These are phyloP conservation scores for Apiotrichum brassicae DNA, from an alignment of 1,284 basidiomycete species.

Conservation along the genomic window DNA sequence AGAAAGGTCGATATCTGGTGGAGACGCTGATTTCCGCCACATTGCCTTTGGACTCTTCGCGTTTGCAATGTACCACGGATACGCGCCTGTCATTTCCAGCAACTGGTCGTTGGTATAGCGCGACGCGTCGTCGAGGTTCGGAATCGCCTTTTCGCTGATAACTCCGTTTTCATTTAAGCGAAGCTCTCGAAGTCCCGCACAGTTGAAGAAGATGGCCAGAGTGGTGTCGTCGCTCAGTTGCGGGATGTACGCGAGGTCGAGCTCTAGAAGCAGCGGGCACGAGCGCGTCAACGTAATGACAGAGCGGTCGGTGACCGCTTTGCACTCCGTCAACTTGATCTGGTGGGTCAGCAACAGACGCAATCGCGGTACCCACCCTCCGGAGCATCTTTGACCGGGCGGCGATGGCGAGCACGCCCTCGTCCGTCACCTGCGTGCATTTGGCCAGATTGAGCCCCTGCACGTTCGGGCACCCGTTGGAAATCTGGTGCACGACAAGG, in stretches of 20 bases:
- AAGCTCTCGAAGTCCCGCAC: constrained; percentile 81
- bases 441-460: constrained; percentile 90
- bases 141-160: constrained; percentile 82
- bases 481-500: constrained; percentile 63
- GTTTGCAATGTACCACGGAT: constrained; percentile 14
- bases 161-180: constrained; percentile 71
- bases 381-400: constrained; percentile 67
- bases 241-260: constrained; percentile 82
- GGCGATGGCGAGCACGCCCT: constrained; percentile 71
- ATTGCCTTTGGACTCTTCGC: constrained; percentile 8
- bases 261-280: constrained; percentile 85
- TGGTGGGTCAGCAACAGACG: constrained; percentile 43
- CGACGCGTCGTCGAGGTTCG: constrained; percentile 54
- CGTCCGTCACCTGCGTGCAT: constrained; percentile 74
- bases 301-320: constrained; percentile 69
- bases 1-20: background rate
- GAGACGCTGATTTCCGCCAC: background rate
- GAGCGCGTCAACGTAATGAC: constrained; percentile 70
- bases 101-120: constrained; percentile 16
- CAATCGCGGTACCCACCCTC: constrained; percentile 40
- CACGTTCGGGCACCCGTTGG: constrained; percentile 63
- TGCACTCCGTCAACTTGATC: constrained; percentile 77
- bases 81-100: constrained; percentile 3
- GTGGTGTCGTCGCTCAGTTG: constrained; percentile 70
- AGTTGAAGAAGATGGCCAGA: constrained; percentile 76